phyloP scores from a whole-genome alignment of 78 protist genomes.

The Speleostelium caveatum region DNA sequence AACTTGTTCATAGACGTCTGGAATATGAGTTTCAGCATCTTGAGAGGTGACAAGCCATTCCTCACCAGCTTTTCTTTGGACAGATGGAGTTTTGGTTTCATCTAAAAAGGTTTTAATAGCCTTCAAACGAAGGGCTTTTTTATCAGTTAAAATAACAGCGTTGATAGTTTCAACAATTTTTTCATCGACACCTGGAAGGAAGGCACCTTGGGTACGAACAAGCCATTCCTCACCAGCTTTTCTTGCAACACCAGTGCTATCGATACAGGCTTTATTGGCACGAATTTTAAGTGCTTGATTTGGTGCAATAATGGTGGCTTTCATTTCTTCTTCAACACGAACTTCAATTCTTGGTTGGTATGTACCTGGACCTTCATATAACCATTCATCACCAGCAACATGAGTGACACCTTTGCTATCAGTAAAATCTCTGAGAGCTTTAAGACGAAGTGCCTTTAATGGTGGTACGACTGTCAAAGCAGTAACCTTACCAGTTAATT shows the following conservation, averaged over 20 bases:
- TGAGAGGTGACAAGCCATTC: slow-evolving; percentile 88
- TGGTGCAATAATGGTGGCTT: slow-evolving; percentile 83
- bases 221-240: slow-evolving; percentile 95
- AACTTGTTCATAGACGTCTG: slow-evolving; percentile 90
- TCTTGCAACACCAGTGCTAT: slow-evolving; percentile 41
- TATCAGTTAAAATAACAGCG: slow-evolving; percentile 87
- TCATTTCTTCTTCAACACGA: slow-evolving; percentile 68
- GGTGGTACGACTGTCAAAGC: slow-evolving; percentile 81
- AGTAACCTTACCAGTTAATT: slow-evolving; percentile 60
- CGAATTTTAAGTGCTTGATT: slow-evolving; percentile 88
- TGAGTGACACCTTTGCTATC: slow-evolving; percentile 26
- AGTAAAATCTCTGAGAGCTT: slow-evolving; percentile 86
- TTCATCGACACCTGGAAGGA: slow-evolving; percentile 89
- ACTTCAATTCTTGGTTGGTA: slow-evolving; percentile 79
- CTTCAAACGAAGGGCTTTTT: slow-evolving; percentile 89
- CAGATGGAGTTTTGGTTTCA: slow-evolving; percentile 37
- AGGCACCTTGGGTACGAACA: slow-evolving; percentile 78
- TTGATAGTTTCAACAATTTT: slow-evolving; percentile 71
- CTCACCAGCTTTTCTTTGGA: slow-evolving; percentile 87
- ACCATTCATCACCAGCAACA: slow-evolving; percentile 94
- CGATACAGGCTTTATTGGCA: slow-evolving; percentile 81
- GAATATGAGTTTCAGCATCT: slow-evolving; percentile 86
- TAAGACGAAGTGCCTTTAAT: slow-evolving; percentile 86
- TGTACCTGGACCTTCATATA: slow-evolving; percentile 90
- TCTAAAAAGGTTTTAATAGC: slow-evolving; percentile 88